Evolutionary conservation across 768 basidiomycete genomes (phyloP), one percentile per base, ranked within the genome.

Genomic region (Kwoniella sp.): DNA sequence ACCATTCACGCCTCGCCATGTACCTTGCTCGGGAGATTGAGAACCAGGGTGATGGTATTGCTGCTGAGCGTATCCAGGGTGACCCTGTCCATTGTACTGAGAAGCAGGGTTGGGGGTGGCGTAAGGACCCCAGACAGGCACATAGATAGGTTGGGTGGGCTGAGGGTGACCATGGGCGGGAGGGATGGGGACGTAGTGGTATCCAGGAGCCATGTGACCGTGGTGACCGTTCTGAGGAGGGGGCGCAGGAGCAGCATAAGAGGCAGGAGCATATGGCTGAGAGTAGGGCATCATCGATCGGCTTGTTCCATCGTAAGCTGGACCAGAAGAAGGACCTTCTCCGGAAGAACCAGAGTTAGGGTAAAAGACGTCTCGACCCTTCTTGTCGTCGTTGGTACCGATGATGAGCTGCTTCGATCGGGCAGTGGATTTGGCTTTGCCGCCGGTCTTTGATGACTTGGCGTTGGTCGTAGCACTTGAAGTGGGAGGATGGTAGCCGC

Each of bases 381-480:
- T 64, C 58, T 49, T 59, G 21, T 70, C 68, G 33, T 67, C 50
- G 55, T 44, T 30, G 12, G 70, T 72, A 52, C 74, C 74, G 54
- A 76, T 76, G 15, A 68, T 72, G 3, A 76, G 66, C 37, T 70
- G 65, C 53, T 76, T 76, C 7, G 72, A 27, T 46, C 69, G 64
- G 25, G 74, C 72, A 10, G 72, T 73, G 19, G 72, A 29, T 36
- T 68, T 71, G 49, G 74, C 72, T 60, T 76, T 76, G 21, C 72
- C 72, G 25, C 55, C 48, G n/a, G 48, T 33, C 62, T 67, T 60
- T 1, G 47, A 12, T 25, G 44, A 17, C 30, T 52, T 53, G 7
- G 24, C 25, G 21, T 10, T 55, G 15, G 48, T 46, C 30, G 53
- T 10, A 15, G 40, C 9, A 12, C 46, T 49, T 19, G 64, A 33